A percentile compares a stretch with the other conserved stretches of the same genome.
These are phyloP conservation scores for Beauveria varroae DNA, from an alignment of 2,329 filamentous ascomycete species.

Conservation along the genomic window DNA sequence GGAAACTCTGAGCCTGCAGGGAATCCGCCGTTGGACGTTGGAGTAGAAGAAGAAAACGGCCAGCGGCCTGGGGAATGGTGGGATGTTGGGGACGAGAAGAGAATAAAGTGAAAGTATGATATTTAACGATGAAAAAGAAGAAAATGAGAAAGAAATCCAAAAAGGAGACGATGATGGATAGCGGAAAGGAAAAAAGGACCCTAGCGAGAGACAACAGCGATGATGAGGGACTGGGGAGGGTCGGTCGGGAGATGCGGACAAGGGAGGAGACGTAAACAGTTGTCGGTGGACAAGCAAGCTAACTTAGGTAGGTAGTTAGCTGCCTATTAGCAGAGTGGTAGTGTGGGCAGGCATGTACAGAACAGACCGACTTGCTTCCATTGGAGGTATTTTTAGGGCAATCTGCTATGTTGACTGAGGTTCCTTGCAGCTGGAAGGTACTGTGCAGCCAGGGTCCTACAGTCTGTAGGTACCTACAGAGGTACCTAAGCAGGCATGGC, in stretches of 20 bases:
- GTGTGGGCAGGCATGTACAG: no score
- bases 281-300: background rate
- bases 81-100: background rate
- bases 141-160: background rate
- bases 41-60: background rate
- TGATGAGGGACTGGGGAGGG: constrained; percentile 3
- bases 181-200: background rate
- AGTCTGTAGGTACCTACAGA: no score
- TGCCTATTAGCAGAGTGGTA: background rate
- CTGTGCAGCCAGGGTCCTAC: background rate
- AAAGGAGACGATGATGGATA: constrained; percentile 8
- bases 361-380: no score
- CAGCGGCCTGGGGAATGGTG: background rate
- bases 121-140: background rate
- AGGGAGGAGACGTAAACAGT: background rate
- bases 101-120: background rate
- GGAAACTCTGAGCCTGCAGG: constrained; percentile 11
- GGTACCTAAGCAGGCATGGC: background rate
- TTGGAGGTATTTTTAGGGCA: background rate
- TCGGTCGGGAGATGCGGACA: constrained; percentile 6
- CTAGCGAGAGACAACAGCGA: constrained; percentile 1
- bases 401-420: background rate
- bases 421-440: background rate
- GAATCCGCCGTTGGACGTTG: constrained; percentile 7
- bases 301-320: background rate